Conservation (phyloP, 805 yeast species). For the Wickerhamiella australiensis region DNA sequence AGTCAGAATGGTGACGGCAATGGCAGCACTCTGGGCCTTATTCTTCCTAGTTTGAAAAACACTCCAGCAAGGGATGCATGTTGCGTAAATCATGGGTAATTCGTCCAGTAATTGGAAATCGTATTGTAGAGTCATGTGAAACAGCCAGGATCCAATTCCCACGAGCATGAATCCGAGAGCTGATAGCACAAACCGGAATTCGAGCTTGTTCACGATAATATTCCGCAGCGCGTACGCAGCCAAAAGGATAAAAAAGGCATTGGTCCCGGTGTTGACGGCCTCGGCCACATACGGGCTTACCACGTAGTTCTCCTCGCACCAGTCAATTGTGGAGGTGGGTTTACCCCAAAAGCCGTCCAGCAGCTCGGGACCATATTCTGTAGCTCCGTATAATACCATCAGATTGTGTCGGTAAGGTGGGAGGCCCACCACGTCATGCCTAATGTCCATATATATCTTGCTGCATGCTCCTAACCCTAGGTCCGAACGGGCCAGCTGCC, state of each 20-base stretch:
- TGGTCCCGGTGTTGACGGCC: constrained; percentile 75
- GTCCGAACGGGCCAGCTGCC: background rate
- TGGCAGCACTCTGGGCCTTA: constrained; percentile 29
- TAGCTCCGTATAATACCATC: constrained; percentile 5
- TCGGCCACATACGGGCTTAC: constrained; percentile 81
- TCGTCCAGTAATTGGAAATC: constrained; percentile 89
- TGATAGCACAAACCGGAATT: constrained; percentile 55
- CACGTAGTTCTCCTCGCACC: constrained; percentile 97
- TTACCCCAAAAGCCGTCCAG: constrained; percentile 28
- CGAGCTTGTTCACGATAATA: constrained; percentile 49
- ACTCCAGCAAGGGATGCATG: constrained; percentile 88
- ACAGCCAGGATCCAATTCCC: constrained; percentile 88
- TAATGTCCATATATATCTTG: background rate
- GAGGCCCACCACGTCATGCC: background rate
- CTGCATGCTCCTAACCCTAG: constrained; percentile 3
- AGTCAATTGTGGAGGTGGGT: constrained; percentile 83
- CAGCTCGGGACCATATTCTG: constrained; percentile 7
- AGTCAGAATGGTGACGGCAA: constrained; percentile 38
- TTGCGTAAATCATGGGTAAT: constrained; percentile 95
- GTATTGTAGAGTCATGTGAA: constrained; percentile 89
- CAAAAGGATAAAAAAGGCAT: constrained; percentile 39
- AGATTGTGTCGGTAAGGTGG: background rate
- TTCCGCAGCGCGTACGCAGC: constrained; percentile 57
- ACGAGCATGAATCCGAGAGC: constrained; percentile 76
- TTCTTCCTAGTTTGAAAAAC: constrained; percentile 50